Base-by-base conservation (phyloP, 441 rosid genomes). In the Gossypium davidsonii region DNA sequence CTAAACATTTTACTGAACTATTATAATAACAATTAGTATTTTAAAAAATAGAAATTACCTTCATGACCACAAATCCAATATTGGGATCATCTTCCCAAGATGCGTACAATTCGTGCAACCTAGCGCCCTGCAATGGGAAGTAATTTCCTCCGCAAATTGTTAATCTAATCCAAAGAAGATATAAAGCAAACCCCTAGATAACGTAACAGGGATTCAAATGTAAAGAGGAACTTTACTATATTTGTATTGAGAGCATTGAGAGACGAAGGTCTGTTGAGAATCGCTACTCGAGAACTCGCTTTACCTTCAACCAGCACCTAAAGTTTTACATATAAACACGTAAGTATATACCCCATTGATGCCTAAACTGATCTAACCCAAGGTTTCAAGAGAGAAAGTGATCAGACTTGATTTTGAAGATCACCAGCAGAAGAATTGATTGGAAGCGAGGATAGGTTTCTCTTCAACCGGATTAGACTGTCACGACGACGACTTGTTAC, bases 51-150 rank as follows among this genome's bases (percentile, higher is more conserved):
- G 3, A 26, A 26, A 59, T 59, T 62, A 62, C 67, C 67, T 62
- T 62, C 48, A 62, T 34, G n/a, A 62, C 67, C 48, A 62, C 93
- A 69, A 92, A 89, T 51, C 98, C 97, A 5, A 94, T 70, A 76
- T 86, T 76, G 2, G 93, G 90, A 85, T 92, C 82, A 49, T 88
- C 91, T 83, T 94, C 98, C 98, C 98, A 94, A 66, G 85, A 82
- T 77, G 83, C 85, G 77, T 91, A 94, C 75, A 90, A 76, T 46
- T 84, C 89, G 61, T 83, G 83, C 85, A 94, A 74, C 77, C 84
- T 89, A 56, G 70, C 73, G 23, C 92, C 89, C 97, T 94, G 71
- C 15, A 66, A 46, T n/a, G 4, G n/a, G 49, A 69, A 69, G 44
- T n/a, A 48, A n/a, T 21, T 69, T 31, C 18, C 25, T 31, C 37